Evolutionary conservation across 768 basidiomycete genomes (phyloP), one percentile per base, ranked within the genome.

Genomic region (Tulasnella sp.): DNA sequence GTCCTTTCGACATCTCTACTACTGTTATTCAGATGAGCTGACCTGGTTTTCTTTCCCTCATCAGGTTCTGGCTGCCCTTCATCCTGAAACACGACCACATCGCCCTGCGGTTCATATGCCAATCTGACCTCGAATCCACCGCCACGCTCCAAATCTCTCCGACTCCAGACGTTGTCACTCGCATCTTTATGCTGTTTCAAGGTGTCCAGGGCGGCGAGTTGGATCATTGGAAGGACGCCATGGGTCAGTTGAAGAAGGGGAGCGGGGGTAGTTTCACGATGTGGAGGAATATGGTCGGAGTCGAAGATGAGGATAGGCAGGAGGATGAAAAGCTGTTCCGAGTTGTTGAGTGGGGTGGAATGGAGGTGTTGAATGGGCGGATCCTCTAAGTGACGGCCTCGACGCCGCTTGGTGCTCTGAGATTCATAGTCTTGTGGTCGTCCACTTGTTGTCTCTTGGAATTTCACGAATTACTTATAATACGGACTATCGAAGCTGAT

Each of bases 301-400:
- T 86, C 1, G 83, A 87, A 52, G 72, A 75, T 8, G 52, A n/a
- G 9, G 83, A 79, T 18, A 80, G 82, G 24, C 83, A 83, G 36
- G 75, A 76, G 38, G 84, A 88, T 75, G 77, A 74, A 10, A 75
- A 79, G 4, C 76, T 87, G 77, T 88, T 87, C 79, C 77, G 88
- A 12, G 87, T 87, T 0, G 56, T 89, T 71, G 88, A 89, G 78
- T 89, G 88, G 88, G 88, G 87, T 34, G 88, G 87, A 2, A 88
- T 88, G 87, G 86, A 88, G 81, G 83, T 88, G 14, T 52, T 52
- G 52, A 52, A 52, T 24, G 52, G 3, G 24, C 52, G 52, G 14
- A 52, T 8, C 1, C n/a, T 5, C n/a, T 44, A 44, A 18, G 12
- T 42, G 9, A n/a, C 19, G 16, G 44, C 16, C 44, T 44, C 2